These are phyloP conservation scores for Bremia lactucae DNA, from an alignment of 352 stramenopile genomes.

Conservation along the genomic window DNA sequence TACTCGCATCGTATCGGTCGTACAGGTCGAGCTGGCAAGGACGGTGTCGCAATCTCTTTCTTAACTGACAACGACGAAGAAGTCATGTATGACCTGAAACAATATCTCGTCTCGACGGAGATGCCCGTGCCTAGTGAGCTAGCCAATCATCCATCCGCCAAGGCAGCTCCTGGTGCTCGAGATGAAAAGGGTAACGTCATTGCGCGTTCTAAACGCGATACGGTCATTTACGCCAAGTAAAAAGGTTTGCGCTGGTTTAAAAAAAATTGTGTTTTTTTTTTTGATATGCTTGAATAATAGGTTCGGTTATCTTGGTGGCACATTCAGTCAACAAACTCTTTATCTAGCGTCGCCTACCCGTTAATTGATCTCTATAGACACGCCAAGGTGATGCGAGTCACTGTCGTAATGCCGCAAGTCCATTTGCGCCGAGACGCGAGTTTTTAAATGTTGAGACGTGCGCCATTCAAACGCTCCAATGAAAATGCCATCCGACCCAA, in stretches of 20 bases:
- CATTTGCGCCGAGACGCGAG: constrained; percentile 64
- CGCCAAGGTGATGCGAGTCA: constrained; percentile 70
- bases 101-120: constrained; percentile 94
- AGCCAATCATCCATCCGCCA: constrained; percentile 87
- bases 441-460: constrained; percentile 64
- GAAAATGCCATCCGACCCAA: constrained; percentile 65
- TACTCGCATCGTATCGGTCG: constrained; percentile 98
- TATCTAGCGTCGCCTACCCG: constrained; percentile 20
- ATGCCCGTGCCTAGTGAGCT: constrained; percentile 91
- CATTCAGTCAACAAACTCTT: constrained; percentile 10
- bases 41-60: constrained; percentile 95
- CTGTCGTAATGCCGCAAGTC: constrained; percentile 77
- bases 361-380: constrained; percentile 77
- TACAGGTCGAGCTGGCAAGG: constrained; percentile 95
- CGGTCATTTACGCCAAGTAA: constrained; percentile 82
- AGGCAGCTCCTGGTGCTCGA: constrained; percentile 66
- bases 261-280: neutral
- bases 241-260: neutral
- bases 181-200: constrained; percentile 85
- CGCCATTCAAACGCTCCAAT: constrained; percentile 72
- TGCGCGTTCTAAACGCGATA: constrained; percentile 78
- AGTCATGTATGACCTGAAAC: constrained; percentile 94
- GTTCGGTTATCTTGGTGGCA: no score
- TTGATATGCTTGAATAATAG: no score
- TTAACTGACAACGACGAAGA: constrained; percentile 95